A percentile compares a stretch with the other conserved stretches of the same genome.
Evolutionary conservation across 768 basidiomycete genomes (phyloP).

Genomic region (Tylopilus plumbeoviolaceoides): DNA sequence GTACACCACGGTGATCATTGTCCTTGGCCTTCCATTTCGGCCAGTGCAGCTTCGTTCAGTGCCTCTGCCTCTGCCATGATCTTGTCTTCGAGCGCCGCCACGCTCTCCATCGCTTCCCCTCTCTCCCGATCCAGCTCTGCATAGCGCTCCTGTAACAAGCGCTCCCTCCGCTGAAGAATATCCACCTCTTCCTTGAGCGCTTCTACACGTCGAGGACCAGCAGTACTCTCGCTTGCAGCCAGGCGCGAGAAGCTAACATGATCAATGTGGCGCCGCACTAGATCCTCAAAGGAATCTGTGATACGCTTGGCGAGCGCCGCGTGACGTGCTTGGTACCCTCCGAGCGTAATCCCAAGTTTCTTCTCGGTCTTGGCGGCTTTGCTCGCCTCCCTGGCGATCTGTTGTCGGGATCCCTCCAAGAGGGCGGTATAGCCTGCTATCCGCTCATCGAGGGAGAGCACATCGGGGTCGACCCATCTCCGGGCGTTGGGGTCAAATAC

Average conservation of each 20-base stretch:
- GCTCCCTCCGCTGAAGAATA: slow-evolving; percentile 70
- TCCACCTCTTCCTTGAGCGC: slow-evolving; percentile 87
- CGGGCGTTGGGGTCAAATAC: slow-evolving; percentile 53
- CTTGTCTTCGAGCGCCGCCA: slow-evolving; percentile 74
- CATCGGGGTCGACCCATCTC: slow-evolving; percentile 63
- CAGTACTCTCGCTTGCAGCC: slow-evolving; percentile 64
- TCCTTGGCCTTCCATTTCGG: slow-evolving; percentile 47
- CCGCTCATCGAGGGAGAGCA: slow-evolving; percentile 56
- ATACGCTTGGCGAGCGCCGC: slow-evolving; percentile 61
- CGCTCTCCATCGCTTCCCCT: slow-evolving; percentile 52
- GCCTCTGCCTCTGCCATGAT: slow-evolving; percentile 83
- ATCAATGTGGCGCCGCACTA: slow-evolving; percentile 64
- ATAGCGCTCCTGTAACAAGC: slow-evolving; percentile 75
- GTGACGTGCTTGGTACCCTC: slow-evolving; percentile 85
- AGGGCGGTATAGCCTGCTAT: slow-evolving; percentile 59
- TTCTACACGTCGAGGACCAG: slow-evolving; percentile 74
- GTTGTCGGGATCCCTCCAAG: slow-evolving; percentile 58
- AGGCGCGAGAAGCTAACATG: slow-evolving; percentile 77
- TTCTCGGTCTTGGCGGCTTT: slow-evolving; percentile 86
- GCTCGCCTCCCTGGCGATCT: slow-evolving; percentile 75
- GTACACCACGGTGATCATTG: neutral
- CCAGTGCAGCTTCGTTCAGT: slow-evolving; percentile 71
- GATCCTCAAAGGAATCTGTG: slow-evolving; percentile 63
- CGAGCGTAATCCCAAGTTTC: slow-evolving; percentile 80
- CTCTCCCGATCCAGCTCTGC: slow-evolving; percentile 76